phyloP scores from a whole-genome alignment of 2,329 filamentous ascomycete species.

The Pyrenochaeta sp. region DNA sequence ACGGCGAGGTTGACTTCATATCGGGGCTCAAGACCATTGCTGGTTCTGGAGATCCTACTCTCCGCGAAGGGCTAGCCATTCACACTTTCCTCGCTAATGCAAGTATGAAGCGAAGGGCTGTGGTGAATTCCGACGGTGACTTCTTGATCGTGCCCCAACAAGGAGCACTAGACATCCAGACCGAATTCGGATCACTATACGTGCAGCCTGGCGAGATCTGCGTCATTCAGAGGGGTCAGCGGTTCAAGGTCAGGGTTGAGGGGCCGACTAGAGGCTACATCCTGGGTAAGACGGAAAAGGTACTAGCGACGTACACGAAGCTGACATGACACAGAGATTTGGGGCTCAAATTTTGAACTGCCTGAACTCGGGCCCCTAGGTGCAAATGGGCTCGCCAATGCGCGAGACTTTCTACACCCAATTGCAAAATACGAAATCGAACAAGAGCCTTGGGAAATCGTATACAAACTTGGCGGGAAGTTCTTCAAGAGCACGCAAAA shows the following conservation, averaged over 20 bases:
- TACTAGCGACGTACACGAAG: background rate
- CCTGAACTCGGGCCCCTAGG: conserved; percentile 51
- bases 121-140: conserved; percentile 74
- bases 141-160: conserved; percentile 79
- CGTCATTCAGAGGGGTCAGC: conserved; percentile 77
- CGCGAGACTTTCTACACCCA: conserved; percentile 75
- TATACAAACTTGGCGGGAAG: conserved; percentile 67
- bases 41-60: conserved; percentile 49
- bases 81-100: conserved; percentile 47
- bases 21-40: conserved; percentile 49
- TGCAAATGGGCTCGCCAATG: conserved; percentile 51
- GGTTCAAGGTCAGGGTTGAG: conserved; percentile 74
- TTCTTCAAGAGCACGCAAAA: conserved; percentile 72
- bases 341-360: conserved; percentile 50
- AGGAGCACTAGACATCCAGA: conserved; percentile 77
- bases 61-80: conserved; percentile 47
- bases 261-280: conserved; percentile 76
- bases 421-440: conserved; percentile 70
- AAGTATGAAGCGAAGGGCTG: conserved; percentile 50
- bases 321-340: conserved; percentile 40
- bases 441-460: conserved; percentile 52
- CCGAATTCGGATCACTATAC: conserved; percentile 76
- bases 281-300: conserved; percentile 54
- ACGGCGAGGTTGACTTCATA: conserved; percentile 44
- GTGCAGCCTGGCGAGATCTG: conserved; percentile 82